These are phyloP conservation scores for Aspergillus leporis DNA, from an alignment of 495 filamentous ascomycete genomes.

Conservation along the genomic window DNA sequence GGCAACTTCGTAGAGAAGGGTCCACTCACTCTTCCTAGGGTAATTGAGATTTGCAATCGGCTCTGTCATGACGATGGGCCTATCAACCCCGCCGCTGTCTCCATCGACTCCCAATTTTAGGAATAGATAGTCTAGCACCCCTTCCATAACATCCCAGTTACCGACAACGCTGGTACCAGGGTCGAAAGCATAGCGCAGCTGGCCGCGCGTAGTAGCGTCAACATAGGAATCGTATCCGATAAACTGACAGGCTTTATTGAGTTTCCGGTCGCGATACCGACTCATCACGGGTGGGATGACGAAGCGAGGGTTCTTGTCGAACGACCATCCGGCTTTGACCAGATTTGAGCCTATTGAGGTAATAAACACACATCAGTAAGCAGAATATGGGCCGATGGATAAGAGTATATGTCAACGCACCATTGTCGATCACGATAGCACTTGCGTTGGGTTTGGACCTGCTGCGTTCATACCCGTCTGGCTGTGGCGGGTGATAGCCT, in stretches of 20 bases:
- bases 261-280: slow-evolving; percentile 89
- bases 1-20: not conserved
- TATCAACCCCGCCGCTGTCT: slow-evolving; percentile 66
- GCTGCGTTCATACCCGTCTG: slow-evolving; percentile 66
- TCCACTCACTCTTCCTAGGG: slow-evolving; percentile 72
- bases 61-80: slow-evolving; percentile 94
- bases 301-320: slow-evolving; percentile 76
- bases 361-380: not conserved
- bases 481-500: slow-evolving; percentile 64
- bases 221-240: slow-evolving; percentile 88
- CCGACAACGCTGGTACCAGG: slow-evolving; percentile 84
- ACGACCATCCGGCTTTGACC: slow-evolving; percentile 93
- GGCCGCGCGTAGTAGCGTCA: slow-evolving; percentile 88
- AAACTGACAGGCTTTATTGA: slow-evolving; percentile 85
- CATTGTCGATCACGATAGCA: slow-evolving; percentile 98
- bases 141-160: slow-evolving; percentile 98
- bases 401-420: slow-evolving; percentile 40
- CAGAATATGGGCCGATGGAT: not conserved
- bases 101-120: slow-evolving; percentile 87
- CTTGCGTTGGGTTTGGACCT: slow-evolving; percentile 53
- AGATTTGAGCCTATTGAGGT: slow-evolving; percentile 69
- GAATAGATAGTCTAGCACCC: slow-evolving; percentile 88
- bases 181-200: slow-evolving; percentile 89
- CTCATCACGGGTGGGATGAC: slow-evolving; percentile 86
- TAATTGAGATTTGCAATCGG: slow-evolving; percentile 88